A percentile compares a stretch with the other conserved stretches of the same genome.
phyloP scores from a whole-genome alignment of 2,329 filamentous ascomycete genomes.

The Aspergillus fijiensis region DNA sequence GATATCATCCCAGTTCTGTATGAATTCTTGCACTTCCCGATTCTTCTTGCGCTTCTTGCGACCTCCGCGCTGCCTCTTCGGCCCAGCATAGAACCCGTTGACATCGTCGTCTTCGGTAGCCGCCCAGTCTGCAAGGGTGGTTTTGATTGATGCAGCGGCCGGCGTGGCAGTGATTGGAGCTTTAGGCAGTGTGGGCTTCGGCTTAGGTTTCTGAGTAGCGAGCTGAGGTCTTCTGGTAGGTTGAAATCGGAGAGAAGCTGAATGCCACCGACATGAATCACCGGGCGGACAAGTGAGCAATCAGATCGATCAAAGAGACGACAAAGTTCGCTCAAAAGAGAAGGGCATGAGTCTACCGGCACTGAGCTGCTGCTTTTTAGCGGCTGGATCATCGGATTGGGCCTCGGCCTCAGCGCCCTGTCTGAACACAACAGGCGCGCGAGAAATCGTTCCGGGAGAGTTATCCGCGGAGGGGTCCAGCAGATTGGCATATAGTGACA shows the following conservation, averaged over 20 bases:
- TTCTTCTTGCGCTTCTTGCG: conserved; percentile 77
- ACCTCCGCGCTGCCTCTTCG: conserved; percentile 73
- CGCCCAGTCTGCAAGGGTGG: conserved; percentile 77
- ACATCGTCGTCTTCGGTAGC: conserved; percentile 77
- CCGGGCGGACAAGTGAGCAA: conserved; percentile 49
- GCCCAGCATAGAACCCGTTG: conserved; percentile 61
- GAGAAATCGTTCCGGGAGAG: conserved; percentile 66
- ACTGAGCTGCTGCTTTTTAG: conserved; percentile 65
- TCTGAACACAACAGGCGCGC: conserved; percentile 71
- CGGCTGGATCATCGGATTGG: conserved; percentile 49
- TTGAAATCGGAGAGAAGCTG: conserved; percentile 76
- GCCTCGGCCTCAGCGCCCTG: conserved; percentile 52
- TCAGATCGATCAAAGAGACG: conserved; percentile 27
- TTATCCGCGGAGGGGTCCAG: conserved; percentile 56
- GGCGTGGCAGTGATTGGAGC: conserved; percentile 36
- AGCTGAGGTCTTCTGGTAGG: conserved; percentile 77
- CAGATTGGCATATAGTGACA: conserved; percentile 83
- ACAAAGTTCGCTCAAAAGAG: conserved; percentile 21
- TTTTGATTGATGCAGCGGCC: conserved; percentile 57
- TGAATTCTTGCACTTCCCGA: conserved; percentile 57
- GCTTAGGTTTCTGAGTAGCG: conserved; percentile 59
- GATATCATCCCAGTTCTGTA: conserved; percentile 82
- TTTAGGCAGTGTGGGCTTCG: conserved; percentile 62
- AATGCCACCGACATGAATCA: conserved; percentile 24
- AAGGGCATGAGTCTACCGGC: conserved; percentile 56